These are phyloP conservation scores for Umbellularia californica DNA, from an alignment of 164 flowering plant species.

Conservation along the genomic window DNA sequence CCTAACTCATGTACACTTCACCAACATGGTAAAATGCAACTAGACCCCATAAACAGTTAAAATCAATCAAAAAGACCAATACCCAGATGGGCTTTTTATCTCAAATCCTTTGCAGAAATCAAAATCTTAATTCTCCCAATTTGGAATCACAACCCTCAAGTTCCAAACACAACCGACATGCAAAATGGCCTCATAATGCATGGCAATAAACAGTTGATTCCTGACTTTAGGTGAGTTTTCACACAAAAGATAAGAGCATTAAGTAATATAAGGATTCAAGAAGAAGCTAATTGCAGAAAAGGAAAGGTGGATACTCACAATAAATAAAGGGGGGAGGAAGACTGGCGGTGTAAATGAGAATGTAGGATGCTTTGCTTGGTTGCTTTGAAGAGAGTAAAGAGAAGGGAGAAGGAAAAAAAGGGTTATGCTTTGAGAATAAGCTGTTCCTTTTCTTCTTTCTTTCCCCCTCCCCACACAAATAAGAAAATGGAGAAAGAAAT, in stretches of 20 bases:
- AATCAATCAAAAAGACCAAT: conserved; percentile 6
- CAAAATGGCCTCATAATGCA: conserved; percentile 22
- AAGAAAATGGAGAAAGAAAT: conserved; percentile 1
- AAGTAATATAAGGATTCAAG: conserved; percentile 13
- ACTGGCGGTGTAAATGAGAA: conserved; percentile 21
- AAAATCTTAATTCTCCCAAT: background rate
- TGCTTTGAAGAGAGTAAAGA: conserved; percentile 12
- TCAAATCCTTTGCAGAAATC: background rate
- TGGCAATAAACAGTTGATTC: conserved; percentile 35
- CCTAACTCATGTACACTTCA: background rate
- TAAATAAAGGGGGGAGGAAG: conserved; percentile 40
- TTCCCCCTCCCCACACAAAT: background rate
- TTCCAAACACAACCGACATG: conserved; percentile 14
- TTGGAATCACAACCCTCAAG: conserved; percentile 6
- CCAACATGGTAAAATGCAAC: background rate
- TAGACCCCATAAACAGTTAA: background rate
- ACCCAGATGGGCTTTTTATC: background rate
- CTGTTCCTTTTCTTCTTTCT: conserved; percentile 18
- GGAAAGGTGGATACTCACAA: conserved; percentile 51
- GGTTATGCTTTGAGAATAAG: conserved; percentile 21
- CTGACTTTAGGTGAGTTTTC: conserved; percentile 41
- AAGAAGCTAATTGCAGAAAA: conserved; percentile 38
- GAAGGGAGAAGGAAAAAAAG: background rate
- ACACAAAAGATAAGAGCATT: conserved; percentile 17
- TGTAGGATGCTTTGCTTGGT: conserved; percentile 64